These are phyloP conservation scores for Plasmodium ovale DNA, from an alignment of 169 alveolate genomes.

Conservation along the genomic window DNA sequence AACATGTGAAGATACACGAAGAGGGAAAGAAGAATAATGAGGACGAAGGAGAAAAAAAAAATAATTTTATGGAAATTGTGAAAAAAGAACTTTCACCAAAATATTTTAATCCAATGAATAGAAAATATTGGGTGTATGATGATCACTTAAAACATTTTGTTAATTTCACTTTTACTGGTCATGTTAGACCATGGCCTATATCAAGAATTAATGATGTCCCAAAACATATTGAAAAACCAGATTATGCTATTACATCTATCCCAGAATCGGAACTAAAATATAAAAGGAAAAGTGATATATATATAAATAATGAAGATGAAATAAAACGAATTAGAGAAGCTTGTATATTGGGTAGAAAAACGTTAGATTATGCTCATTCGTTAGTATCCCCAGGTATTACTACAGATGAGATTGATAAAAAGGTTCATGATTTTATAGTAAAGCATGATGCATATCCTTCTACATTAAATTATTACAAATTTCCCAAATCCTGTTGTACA, in stretches of 20 bases:
- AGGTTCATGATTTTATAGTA: conserved; percentile 94
- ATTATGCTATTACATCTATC: conserved; percentile 94
- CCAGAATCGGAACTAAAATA: conserved; percentile 92
- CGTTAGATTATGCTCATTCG: conserved; percentile 95
- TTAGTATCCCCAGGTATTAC: conserved; percentile 96
- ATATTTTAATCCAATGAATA: conserved; percentile 30
- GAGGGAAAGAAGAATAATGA: conserved; percentile 68
- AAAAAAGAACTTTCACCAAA: conserved; percentile 23
- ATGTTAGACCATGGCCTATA: conserved; percentile 94
- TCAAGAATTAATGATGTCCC: conserved; percentile 93
- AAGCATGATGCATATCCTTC: conserved; percentile 97
- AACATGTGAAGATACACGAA: conserved; percentile 92
- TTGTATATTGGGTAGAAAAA: conserved; percentile 93
- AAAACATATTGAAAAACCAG: conserved; percentile 95
- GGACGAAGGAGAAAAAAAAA: conserved; percentile 18
- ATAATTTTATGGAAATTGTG: conserved; percentile 4
- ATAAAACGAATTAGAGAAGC: conserved; percentile 88
- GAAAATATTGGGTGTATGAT: conserved; percentile 35
- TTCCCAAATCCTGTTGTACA: conserved; percentile 98
- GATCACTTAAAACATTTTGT: conserved; percentile 80
- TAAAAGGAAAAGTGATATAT: conserved; percentile 78
- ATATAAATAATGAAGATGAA: conserved; percentile 44
- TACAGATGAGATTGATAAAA: conserved; percentile 96
- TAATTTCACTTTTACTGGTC: conserved; percentile 92
- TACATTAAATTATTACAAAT: conserved; percentile 96